Evolutionary conservation across 1,139 yeast genomes (phyloP).

Genomic region (Suhomyces wounanorum): DNA sequence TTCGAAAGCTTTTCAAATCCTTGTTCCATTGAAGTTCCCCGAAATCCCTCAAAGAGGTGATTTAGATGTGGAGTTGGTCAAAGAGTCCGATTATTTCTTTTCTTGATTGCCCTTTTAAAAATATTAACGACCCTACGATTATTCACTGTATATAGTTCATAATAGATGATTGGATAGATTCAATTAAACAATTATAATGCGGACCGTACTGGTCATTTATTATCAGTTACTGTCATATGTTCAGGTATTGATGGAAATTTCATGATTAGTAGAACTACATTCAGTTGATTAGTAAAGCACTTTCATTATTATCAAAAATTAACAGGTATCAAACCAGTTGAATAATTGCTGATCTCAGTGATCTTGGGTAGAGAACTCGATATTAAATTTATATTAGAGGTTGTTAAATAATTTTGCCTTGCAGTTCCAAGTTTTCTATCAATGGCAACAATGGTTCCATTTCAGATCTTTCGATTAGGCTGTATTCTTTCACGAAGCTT

Average conservation of each 20-base stretch:
- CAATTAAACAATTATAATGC: too few relatives aligned
- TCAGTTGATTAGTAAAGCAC: neutral
- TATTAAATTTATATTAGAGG: neutral
- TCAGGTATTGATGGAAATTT: too few relatives aligned
- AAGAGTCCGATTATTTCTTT: slow-evolving; percentile 81
- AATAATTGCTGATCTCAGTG: neutral
- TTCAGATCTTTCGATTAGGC: slow-evolving; percentile 74
- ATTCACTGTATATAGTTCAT: slow-evolving; percentile 3
- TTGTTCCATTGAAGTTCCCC: slow-evolving; percentile 71
- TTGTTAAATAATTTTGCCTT: slow-evolving; percentile 68
- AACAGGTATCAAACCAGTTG: slow-evolving; percentile 1
- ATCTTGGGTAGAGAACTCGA: neutral
- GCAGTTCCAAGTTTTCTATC: slow-evolving; percentile 77
- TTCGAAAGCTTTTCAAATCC: slow-evolving; percentile 34
- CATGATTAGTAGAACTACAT: too few relatives aligned
- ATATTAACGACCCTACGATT: slow-evolving; percentile 4
- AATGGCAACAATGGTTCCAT: slow-evolving; percentile 75
- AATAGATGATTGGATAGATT: slow-evolving; percentile 1
- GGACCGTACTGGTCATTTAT: too few relatives aligned
- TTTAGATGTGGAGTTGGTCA: slow-evolving; percentile 74
- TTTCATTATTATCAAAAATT: neutral
- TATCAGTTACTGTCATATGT: too few relatives aligned
- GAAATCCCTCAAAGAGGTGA: slow-evolving; percentile 79
- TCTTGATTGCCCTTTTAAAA: slow-evolving; percentile 24
- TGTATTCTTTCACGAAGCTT: slow-evolving; percentile 82